Percentiles rank a stretch among this genome's conserved stretches.
These are phyloP conservation scores for Alisma plantagoaquatica DNA, from an alignment of 106 monocot species.

Conservation along the genomic window DNA sequence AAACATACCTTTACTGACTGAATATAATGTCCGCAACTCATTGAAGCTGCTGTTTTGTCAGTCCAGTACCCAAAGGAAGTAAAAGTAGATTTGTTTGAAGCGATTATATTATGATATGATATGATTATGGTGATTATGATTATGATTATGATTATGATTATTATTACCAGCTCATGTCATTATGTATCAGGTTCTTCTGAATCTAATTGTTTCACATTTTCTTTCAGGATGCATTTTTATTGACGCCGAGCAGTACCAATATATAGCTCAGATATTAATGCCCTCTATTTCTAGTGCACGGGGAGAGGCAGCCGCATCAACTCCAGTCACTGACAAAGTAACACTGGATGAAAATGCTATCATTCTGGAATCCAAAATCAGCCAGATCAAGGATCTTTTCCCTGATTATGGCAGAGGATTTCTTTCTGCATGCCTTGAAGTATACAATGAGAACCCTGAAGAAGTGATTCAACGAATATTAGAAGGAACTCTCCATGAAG, in stretches of 20 bases:
- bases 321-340: slow-evolving; percentile 13
- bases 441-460: slow-evolving; percentile 76
- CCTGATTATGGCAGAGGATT: slow-evolving; percentile 96
- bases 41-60: no score
- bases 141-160: no score
- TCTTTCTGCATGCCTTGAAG: slow-evolving; percentile 78
- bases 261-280: slow-evolving; percentile 24
- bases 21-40: no score
- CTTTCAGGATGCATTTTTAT: slow-evolving; percentile 58
- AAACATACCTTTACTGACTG: no score
- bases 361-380: slow-evolving; percentile 85
- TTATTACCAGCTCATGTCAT: no score
- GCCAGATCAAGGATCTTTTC: slow-evolving; percentile 89
- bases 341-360: slow-evolving; percentile 50
- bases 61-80: no score
- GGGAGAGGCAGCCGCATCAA: slow-evolving; percentile 8
- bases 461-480: slow-evolving; percentile 90
- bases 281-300: slow-evolving; percentile 9
- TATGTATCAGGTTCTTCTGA: no score
- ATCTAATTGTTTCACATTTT: neutral
- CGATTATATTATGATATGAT: no score
- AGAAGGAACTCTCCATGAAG: slow-evolving; percentile 86
- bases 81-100: no score
- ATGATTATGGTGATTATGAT: no score
- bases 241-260: slow-evolving; percentile 42